phyloP scores from a whole-genome alignment of 2,329 filamentous ascomycete species.

The Aureobasidium sp. region DNA sequence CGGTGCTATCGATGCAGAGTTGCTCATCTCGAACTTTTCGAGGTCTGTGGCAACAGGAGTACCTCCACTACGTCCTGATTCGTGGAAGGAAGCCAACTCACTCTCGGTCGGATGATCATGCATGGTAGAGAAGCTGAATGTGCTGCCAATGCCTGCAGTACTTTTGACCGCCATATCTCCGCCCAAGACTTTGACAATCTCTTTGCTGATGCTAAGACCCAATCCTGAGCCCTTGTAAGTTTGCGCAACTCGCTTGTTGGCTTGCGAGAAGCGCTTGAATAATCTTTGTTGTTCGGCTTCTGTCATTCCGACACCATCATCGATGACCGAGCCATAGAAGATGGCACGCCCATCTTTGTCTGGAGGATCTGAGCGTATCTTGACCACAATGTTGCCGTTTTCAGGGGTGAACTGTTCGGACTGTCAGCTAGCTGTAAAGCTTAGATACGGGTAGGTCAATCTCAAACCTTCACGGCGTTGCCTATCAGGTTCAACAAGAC shows the following conservation, averaged over 20 bases:
- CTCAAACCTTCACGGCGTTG: slow-evolving; percentile 14
- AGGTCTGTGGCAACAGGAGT: background rate
- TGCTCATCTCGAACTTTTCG: background rate
- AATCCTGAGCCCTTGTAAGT: slow-evolving; percentile 15
- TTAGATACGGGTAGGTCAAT: accelerated
- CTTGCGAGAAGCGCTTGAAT: slow-evolving; percentile 17
- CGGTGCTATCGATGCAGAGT: background rate
- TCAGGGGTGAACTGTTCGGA: slow-evolving; percentile 10
- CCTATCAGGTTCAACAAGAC: slow-evolving; percentile 15
- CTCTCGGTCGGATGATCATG: slow-evolving; percentile 8
- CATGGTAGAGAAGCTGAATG: slow-evolving; percentile 13
- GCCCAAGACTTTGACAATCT: slow-evolving; percentile 11
- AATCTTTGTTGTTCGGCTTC: slow-evolving; percentile 13
- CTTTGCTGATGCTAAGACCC: slow-evolving; percentile 17
- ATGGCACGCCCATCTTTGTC: background rate
- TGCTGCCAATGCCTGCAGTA: slow-evolving; percentile 15
- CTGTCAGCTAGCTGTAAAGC: background rate
- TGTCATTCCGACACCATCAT: slow-evolving; percentile 17
- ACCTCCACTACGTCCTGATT: background rate
- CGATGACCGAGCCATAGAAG: slow-evolving; percentile 12
- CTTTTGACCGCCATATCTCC: slow-evolving; percentile 16
- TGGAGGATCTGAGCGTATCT: background rate
- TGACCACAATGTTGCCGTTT: slow-evolving; percentile 11
- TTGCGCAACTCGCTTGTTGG: slow-evolving; percentile 16
- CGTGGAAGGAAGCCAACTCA: slow-evolving; percentile 3